A percentile compares a stretch with the other conserved stretches of the same genome.
These are phyloP conservation scores for Carex littledalei DNA, from an alignment of 176 grass and related monocot genomes.

Conservation along the genomic window DNA sequence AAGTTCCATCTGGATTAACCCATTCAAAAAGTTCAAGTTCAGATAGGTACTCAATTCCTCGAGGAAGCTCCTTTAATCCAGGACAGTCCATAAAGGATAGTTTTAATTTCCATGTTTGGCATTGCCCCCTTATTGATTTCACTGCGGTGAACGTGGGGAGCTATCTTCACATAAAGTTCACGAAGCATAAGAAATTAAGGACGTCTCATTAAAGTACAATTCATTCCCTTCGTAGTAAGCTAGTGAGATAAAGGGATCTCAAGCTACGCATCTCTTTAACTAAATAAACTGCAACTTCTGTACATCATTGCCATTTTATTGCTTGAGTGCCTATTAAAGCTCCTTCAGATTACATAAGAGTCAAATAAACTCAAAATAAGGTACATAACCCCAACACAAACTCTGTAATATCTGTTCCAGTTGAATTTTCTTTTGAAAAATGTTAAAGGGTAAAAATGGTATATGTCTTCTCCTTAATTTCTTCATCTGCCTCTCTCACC, in stretches of 20 bases:
- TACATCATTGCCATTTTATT: not conserved
- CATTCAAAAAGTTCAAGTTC: not conserved
- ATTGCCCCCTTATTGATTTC: not conserved
- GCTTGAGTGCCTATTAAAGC: not conserved
- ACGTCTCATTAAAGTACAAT: not conserved
- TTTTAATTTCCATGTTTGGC: not conserved
- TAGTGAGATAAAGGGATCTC: not conserved
- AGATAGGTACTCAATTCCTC: not conserved
- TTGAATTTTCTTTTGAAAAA: not conserved
- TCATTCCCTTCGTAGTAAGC: not conserved
- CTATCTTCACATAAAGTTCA: fast-evolving
- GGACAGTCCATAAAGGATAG: not conserved
- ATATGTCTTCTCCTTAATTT: too few relatives aligned
- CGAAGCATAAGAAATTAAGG: not conserved
- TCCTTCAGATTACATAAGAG: not conserved
- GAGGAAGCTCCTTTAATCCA: not conserved
- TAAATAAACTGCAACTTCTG: not conserved
- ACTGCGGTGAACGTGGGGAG: not conserved
- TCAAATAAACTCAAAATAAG: not conserved
- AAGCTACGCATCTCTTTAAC: not conserved
- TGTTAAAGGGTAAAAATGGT: too few relatives aligned
- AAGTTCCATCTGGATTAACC: not conserved
- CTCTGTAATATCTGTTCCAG: not conserved
- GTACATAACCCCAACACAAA: not conserved
- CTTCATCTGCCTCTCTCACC: too few relatives aligned